A percentile compares a stretch with the other conserved stretches of the same genome.
phyloP scores from a whole-genome alignment of 768 basidiomycete genomes.

The Suillus luteus region DNA sequence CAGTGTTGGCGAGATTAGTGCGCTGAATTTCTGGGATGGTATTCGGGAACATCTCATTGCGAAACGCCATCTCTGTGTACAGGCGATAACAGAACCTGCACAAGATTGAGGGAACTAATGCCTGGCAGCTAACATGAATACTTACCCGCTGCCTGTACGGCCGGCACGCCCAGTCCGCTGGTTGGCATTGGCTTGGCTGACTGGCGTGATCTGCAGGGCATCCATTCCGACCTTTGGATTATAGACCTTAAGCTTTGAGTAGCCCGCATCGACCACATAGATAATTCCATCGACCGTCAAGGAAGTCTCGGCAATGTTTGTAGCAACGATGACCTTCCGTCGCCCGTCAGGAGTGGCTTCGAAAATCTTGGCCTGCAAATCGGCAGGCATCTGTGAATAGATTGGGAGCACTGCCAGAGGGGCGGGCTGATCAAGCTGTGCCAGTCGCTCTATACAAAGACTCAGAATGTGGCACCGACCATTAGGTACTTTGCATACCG shows the following conservation, averaged over 20 bases:
- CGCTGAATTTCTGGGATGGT: conserved; percentile 99
- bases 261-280: conserved; percentile 95
- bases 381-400: conserved; percentile 99
- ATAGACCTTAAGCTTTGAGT: conserved; percentile 97
- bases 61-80: conserved; percentile 95
- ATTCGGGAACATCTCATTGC: conserved; percentile 93
- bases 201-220: conserved; percentile 96
- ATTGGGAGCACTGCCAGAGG: conserved; percentile 93
- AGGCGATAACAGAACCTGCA: conserved; percentile 90
- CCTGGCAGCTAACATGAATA: conserved; percentile 13
- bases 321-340: conserved; percentile 96
- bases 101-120: conserved; percentile 2
- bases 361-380: conserved; percentile 97
- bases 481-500: conserved; percentile 48
- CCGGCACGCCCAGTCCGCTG: conserved; percentile 97
- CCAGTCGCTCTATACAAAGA: conserved; percentile 72
- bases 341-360: conserved; percentile 92
- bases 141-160: conserved; percentile 91
- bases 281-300: conserved; percentile 97
- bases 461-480: neutral
- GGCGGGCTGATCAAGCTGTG: conserved; percentile 88
- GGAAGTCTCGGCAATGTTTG: conserved; percentile 98
- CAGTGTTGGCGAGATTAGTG: conserved; percentile 97
- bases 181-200: conserved; percentile 97
- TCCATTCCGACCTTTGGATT: conserved; percentile 99